Conservation (phyloP, 805 yeast genomes). For the Lipomyces starkeyi region DNA sequence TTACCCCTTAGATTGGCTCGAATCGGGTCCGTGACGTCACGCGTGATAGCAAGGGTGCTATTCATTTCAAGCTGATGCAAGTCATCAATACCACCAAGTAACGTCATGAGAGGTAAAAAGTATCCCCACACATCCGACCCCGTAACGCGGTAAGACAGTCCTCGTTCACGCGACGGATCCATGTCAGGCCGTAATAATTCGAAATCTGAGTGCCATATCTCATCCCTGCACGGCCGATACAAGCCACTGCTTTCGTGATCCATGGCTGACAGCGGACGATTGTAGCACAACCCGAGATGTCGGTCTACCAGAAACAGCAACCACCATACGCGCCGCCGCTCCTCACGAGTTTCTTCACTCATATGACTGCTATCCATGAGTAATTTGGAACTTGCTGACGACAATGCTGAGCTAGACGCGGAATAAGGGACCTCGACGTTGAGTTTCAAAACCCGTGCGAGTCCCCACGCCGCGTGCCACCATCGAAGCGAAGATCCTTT, state of each 20-base stretch:
- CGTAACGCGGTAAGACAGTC: conserved; percentile 42
- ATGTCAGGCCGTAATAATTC: conserved; percentile 44
- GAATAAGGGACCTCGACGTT: conserved; percentile 40
- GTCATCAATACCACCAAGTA: conserved; percentile 46
- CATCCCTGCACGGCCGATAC: conserved; percentile 48
- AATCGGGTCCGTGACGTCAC: conserved; percentile 35
- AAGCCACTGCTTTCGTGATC: conserved; percentile 46
- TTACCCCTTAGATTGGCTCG: conserved; percentile 29
- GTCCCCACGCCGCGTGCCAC: conserved; percentile 46
- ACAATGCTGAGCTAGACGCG: conserved; percentile 23
- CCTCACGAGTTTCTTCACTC: conserved; percentile 47
- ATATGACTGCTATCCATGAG: neutral
- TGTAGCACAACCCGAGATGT: conserved; percentile 49
- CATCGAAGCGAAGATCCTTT: conserved; percentile 45
- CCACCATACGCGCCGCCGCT: conserved; percentile 53
- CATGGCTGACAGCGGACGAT: conserved; percentile 44
- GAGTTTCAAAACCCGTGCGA: conserved; percentile 45
- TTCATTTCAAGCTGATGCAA: conserved; percentile 41
- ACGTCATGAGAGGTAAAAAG: conserved; percentile 47
- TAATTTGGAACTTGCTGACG: conserved; percentile 5
- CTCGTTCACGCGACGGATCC: conserved; percentile 43
- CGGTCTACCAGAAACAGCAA: conserved; percentile 50
- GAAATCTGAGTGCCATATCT: conserved; percentile 44
- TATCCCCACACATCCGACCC: conserved; percentile 50
- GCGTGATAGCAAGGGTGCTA: conserved; percentile 37